phyloP scores from a whole-genome alignment of 768 basidiomycete genomes.

The Suillus placidus region DNA sequence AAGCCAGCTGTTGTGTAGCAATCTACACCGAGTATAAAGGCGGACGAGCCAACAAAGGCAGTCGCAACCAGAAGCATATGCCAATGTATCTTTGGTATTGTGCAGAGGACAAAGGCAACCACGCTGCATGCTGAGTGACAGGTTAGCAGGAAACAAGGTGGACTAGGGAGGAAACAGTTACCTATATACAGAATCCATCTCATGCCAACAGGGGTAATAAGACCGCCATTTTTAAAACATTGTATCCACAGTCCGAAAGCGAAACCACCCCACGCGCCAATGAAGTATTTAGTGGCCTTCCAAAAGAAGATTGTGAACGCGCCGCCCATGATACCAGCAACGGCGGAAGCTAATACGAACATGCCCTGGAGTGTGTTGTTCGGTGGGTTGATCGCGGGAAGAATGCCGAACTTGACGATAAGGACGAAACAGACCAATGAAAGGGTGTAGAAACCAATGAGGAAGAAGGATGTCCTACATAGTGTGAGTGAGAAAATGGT shows the following conservation, averaged over 20 bases:
- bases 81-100: constrained; percentile 85
- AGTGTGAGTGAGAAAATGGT: constrained; percentile 16
- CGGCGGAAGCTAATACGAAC: constrained; percentile 80
- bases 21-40: constrained; percentile 91
- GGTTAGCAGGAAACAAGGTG: constrained; percentile 22
- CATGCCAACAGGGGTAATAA: constrained; percentile 75
- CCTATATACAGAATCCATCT: constrained; percentile 93
- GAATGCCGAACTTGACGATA: constrained; percentile 85
- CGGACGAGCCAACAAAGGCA: constrained; percentile 86
- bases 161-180: constrained; percentile 34
- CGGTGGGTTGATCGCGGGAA: constrained; percentile 83
- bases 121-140: constrained; percentile 61
- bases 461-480: constrained; percentile 87
- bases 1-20: constrained; percentile 90
- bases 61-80: constrained; percentile 86
- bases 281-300: constrained; percentile 83
- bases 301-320: constrained; percentile 90
- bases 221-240: constrained; percentile 78
- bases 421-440: constrained; percentile 85
- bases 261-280: constrained; percentile 69
- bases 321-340: constrained; percentile 84
- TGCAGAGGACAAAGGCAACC: constrained; percentile 79
- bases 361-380: constrained; percentile 79
- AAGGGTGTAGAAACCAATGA: constrained; percentile 89
- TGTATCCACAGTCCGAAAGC: constrained; percentile 87